Base-by-base conservation (phyloP, 148 eudicot genomes). In the Oxyria digyna region DNA sequence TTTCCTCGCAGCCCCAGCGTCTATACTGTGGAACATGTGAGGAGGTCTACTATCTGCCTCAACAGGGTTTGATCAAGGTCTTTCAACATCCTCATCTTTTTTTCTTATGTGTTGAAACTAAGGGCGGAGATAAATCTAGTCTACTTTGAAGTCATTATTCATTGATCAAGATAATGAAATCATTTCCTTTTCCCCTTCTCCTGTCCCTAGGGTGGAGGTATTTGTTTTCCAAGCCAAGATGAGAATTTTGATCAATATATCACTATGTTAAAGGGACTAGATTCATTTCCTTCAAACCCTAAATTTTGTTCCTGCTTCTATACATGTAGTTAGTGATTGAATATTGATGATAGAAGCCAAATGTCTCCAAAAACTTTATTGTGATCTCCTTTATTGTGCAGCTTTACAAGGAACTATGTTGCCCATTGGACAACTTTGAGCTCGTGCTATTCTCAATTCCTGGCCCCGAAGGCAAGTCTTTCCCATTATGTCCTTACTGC, bases 361-460 rank as follows among this genome's bases (percentile, higher is more conserved):
- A 5, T n/a, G 3, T 27, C 29, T 18, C 1, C 49, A 15, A 43
- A 85, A 81, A 57, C 15, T 23, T 50, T 6, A 48, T 46, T 54
- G 15, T 68, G 23, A 43, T 43, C 52, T 18, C 67, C 46, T 10
- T 38, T 35, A 20, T 46, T 67, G 62, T 75, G 76, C 78, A 92
- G 98, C 84, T 92, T 26, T 92, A 92, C 89, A 92, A 92, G 81
- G 98, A 87, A 76, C 87, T 89, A 17, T 71, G 81, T 4, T 92
- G 98, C 81, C 98, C 98, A 24, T 76, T 89, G 83, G 98, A 92
- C 83, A 87, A 87, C 75, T 92, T 89, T 55, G 98, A 92, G 89
- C 98, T 92, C 66, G 72, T 92, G 68, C 72, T 92, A 66, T 89
- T 79, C 74, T 92, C 98, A 71, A 71, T 87, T 75, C 87, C 96